phyloP scores from a whole-genome alignment of 2,329 filamentous ascomycete genomes.

The Zymoseptoria pseudotritici region DNA sequence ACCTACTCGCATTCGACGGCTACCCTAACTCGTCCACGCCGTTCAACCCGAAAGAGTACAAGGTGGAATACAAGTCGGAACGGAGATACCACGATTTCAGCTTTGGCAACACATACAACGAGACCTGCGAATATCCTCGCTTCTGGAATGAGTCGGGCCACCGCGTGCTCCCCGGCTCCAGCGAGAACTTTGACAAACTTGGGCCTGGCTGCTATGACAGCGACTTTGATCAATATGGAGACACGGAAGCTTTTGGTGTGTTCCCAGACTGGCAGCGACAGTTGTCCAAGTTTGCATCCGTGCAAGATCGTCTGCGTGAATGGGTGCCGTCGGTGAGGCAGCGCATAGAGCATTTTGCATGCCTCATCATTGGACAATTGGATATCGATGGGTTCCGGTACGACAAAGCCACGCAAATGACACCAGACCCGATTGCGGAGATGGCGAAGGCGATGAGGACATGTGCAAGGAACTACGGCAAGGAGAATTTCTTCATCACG shows the following conservation, averaged over 20 bases:
- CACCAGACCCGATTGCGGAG: conserved; percentile 50
- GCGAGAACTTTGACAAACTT: conserved; percentile 38
- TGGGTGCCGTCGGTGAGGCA: conserved; percentile 51
- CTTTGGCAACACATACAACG: conserved; percentile 45
- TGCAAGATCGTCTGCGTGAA: conserved; percentile 57
- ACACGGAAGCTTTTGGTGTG: conserved; percentile 55
- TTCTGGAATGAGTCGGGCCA: conserved; percentile 50
- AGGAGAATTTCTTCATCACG: conserved; percentile 54
- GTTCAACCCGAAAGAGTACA: conserved; percentile 47
- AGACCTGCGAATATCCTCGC: conserved; percentile 44
- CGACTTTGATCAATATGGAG: conserved; percentile 54
- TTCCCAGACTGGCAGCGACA: conserved; percentile 54
- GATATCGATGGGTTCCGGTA: conserved; percentile 58
- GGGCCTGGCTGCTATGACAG: conserved; percentile 50
- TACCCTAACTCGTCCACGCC: conserved; percentile 51
- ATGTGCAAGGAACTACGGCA: conserved; percentile 49
- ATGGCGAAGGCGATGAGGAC: conserved; percentile 50
- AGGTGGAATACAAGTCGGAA: conserved; percentile 46
- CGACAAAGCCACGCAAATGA: conserved; percentile 56
- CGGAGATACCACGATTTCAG: conserved; percentile 52
- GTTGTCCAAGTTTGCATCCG: conserved; percentile 55
- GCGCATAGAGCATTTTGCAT: conserved; percentile 51
- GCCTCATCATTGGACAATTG: conserved; percentile 50
- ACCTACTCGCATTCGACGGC: conserved; percentile 53
- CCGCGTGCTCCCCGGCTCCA: neutral